Evolutionary conservation across 306 rosid species (phyloP).

Genomic region (Erythrophleum fordii): DNA sequence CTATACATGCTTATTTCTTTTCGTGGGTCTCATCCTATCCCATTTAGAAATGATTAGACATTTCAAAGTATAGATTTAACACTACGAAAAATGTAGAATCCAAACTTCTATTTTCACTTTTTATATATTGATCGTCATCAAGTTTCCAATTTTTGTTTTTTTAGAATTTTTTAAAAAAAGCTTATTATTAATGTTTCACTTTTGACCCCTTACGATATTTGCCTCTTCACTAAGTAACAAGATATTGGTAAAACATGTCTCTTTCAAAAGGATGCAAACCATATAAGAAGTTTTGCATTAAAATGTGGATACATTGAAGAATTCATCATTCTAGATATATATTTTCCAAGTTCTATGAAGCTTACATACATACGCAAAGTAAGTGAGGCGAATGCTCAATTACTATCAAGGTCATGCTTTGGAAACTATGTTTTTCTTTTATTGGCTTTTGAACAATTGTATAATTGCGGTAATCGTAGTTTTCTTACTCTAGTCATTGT

Average conservation of each 20-base stretch:
- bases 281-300: neutral
- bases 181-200: neutral
- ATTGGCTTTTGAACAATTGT: neutral
- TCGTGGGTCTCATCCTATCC: neutral
- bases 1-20: neutral
- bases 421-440: neutral
- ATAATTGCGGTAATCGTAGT: constrained; percentile 13
- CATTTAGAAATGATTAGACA: neutral
- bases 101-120: neutral
- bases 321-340: neutral
- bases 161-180: neutral
- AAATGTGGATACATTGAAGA: constrained; percentile 13
- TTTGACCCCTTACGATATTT: neutral
- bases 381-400: constrained; percentile 33
- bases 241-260: constrained; percentile 13
- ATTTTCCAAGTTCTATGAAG: constrained; percentile 26
- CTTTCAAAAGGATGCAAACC: constrained; percentile 7
- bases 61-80: neutral
- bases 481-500: constrained; percentile 27
- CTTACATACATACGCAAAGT: constrained; percentile 32
- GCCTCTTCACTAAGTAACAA: constrained; percentile 6
- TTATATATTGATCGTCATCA: neutral
- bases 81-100: neutral
- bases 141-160: neutral
- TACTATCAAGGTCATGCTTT: constrained; percentile 24